Evolutionary conservation across 2,329 filamentous ascomycete species (phyloP).

Genomic region (Calonectria multiphialidica): DNA sequence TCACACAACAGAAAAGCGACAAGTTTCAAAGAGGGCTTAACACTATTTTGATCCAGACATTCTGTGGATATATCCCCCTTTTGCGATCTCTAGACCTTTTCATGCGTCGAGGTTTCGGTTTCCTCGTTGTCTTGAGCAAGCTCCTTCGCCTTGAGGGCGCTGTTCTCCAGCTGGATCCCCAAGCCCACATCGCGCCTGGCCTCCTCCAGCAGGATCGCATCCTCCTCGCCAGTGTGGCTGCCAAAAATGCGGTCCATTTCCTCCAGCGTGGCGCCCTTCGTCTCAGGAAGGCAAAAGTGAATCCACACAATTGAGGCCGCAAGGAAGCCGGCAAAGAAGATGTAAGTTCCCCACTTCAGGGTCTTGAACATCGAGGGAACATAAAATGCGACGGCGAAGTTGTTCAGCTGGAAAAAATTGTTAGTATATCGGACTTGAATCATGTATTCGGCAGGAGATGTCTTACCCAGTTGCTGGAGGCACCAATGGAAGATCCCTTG

Average conservation of each 20-base stretch:
- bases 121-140: constrained; percentile 33
- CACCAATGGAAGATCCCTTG: constrained; percentile 57
- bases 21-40: too few species aligned
- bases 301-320: constrained; percentile 60
- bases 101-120: constrained; percentile 25
- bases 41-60: too few species aligned
- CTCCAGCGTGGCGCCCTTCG: constrained; percentile 66
- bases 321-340: constrained; percentile 67
- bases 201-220: constrained; percentile 35
- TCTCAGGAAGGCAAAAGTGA: constrained; percentile 66
- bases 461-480: constrained; percentile 56
- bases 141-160: constrained; percentile 35
- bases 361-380: constrained; percentile 53
- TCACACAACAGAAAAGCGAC: too few species aligned
- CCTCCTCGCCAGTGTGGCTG: constrained; percentile 48
- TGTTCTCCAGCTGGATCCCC: constrained; percentile 28
- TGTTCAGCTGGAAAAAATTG: constrained; percentile 48
- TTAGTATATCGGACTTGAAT: neutral
- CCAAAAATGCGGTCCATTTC: constrained; percentile 66
- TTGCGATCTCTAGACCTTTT: constrained; percentile 24
- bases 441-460: neutral
- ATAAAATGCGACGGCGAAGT: constrained; percentile 61
- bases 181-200: constrained; percentile 39
- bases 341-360: constrained; percentile 64
- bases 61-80: neutral